Percentiles rank a stretch among this genome's conserved stretches.
These are phyloP conservation scores for Neofusicoccum umdonicola DNA, from an alignment of 2,329 filamentous ascomycete species.

Conservation along the genomic window DNA sequence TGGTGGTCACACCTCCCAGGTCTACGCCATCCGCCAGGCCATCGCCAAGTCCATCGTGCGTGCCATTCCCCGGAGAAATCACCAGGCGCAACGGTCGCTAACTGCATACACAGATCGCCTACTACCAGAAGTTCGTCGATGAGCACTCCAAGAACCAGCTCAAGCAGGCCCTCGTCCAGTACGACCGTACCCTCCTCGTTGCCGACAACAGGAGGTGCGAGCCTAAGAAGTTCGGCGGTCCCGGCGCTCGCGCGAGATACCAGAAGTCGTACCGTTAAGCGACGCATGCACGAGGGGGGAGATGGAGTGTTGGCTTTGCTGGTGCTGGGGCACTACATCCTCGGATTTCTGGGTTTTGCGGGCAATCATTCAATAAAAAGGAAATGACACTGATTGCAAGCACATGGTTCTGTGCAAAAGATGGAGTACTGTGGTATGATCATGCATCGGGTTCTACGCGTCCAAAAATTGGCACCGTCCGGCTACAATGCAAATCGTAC, in stretches of 20 bases:
- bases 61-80: conserved; percentile 18
- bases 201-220: conserved; percentile 99
- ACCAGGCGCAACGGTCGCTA: conserved; percentile 2
- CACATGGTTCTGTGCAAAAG: conserved; percentile 14
- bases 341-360: conserved; percentile 19
- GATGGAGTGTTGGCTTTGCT: conserved; percentile 18
- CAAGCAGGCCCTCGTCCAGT: conserved; percentile 94
- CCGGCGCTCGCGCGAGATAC: conserved; percentile 92
- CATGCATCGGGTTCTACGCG: not conserved
- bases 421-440: conserved; percentile 14
- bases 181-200: conserved; percentile 95
- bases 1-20: conserved; percentile 95
- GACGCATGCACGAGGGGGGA: conserved; percentile 14
- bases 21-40: conserved; percentile 98
- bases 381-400: conserved; percentile 37
- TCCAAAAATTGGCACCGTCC: not conserved
- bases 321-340: conserved; percentile 17
- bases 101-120: conserved; percentile 60
- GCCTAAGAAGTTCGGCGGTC: conserved; percentile 97
- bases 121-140: conserved; percentile 99
- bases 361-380: conserved; percentile 38
- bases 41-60: conserved; percentile 88
- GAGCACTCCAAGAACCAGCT: conserved; percentile 99
- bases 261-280: conserved; percentile 99
- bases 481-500: not conserved